Evolutionary conservation across 1,284 basidiomycete species (phyloP), one percentile per base, ranked within the genome.

Genomic region (Leccinum variabile): DNA sequence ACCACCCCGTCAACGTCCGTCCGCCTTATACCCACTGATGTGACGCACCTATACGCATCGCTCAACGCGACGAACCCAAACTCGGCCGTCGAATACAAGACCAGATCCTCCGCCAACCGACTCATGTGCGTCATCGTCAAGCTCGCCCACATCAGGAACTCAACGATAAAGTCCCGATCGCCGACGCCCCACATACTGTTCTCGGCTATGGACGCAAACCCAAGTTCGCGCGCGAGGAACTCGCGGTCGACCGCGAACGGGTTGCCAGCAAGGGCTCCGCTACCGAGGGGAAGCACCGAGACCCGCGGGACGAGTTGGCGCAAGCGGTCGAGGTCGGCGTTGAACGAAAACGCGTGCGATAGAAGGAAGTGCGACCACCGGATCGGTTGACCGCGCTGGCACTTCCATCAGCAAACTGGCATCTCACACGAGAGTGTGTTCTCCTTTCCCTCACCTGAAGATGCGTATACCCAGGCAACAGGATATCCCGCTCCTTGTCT

Each of bases 391-490:
- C 92, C 97, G 28, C 97, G 90, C 94, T 97, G 60, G 10, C 13
- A 53, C 14, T 25, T 41, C 3, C 5, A 32, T 25, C n/a, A 46
- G n/a, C 25, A 16, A 25, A 60, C 68, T 18, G 59, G 50, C 50
- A 28, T n/a, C 18, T 33, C 22, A 25, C 32, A 22, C n/a, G 9
- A 22, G 10, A 13, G 18, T 33, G 11, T 16, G 25, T 25, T 25
- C 22, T 1, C 13, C 3, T n/a, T 10, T 0, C 7, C 8, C 56
- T 50, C 28, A 93, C 94, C 84, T 97, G 95, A 56, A 98, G 82
- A 80, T 99, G 97, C 0, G 97, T 99, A 79, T 98, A 99, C 10
- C 97, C 97, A 13, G 97, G 97, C 75, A 98, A 85, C 62, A 99
- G 79, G 61, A 91, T 85, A 69, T 95, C 92, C 66, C 93, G 90